Evolutionary conservation across 768 basidiomycete species (phyloP).

Genomic region (Pleurotus tuber-regium): DNA sequence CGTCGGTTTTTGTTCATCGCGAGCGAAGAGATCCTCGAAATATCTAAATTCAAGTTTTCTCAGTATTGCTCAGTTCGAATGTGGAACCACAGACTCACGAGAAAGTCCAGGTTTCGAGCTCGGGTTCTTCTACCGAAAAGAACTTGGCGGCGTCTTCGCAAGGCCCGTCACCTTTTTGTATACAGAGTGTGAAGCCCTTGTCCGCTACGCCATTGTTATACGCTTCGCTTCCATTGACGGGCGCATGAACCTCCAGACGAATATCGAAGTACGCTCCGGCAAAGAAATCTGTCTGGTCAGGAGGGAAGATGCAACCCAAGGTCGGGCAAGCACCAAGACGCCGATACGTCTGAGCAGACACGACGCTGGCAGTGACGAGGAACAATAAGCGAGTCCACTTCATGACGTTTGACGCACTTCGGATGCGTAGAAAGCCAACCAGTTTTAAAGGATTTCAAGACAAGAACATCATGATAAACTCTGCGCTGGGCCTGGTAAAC

Average conservation of each 20-base stretch:
- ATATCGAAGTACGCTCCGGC: constrained; percentile 42
- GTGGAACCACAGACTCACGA: constrained; percentile 23
- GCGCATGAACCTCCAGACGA: constrained; percentile 40
- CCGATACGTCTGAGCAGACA: constrained; percentile 35
- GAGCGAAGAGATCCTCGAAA: constrained; percentile 42
- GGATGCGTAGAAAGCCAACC: background rate
- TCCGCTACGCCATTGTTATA: constrained; percentile 31
- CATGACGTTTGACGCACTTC: background rate
- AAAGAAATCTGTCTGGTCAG: constrained; percentile 42
- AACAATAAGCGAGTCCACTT: constrained; percentile 13
- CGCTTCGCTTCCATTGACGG: constrained; percentile 37
- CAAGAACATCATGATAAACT: constrained; percentile 4
- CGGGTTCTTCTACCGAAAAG: constrained; percentile 30
- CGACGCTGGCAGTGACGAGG: constrained; percentile 17
- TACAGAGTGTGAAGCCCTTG: constrained; percentile 38
- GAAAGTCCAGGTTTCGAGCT: constrained; percentile 40
- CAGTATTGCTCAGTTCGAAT: background rate
- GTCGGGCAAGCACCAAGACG: constrained; percentile 40
- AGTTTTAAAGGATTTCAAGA: background rate
- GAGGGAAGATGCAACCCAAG: constrained; percentile 41
- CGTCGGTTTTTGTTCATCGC: constrained; percentile 30
- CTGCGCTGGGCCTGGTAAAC: background rate
- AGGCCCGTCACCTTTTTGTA: constrained; percentile 28
- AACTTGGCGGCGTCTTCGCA: constrained; percentile 34
- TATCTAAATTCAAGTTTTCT: constrained; percentile 24